Evolutionary conservation across 306 rosid species (phyloP).

Genomic region (Nissolia schottii): DNA sequence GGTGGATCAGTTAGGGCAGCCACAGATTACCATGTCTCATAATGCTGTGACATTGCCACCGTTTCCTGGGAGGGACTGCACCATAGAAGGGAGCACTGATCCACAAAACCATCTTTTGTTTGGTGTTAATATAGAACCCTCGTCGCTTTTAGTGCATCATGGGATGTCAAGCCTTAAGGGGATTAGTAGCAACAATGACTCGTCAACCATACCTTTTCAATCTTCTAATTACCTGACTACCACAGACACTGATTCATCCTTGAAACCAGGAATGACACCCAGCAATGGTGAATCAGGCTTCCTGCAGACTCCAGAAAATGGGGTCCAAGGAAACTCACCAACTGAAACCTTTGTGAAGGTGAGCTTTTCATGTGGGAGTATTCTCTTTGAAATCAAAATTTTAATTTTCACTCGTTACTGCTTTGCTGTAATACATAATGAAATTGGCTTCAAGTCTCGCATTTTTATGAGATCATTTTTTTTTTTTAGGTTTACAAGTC

Average conservation of each 20-base stretch:
- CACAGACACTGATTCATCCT: conserved; percentile 55
- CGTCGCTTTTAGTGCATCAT: conserved; percentile 71
- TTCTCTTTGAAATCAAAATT: background rate
- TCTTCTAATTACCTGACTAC: conserved; percentile 65
- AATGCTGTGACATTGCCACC: conserved; percentile 73
- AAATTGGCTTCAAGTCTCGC: background rate
- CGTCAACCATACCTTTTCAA: conserved; percentile 55
- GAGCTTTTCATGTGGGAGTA: conserved; percentile 2
- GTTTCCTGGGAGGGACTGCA: conserved; percentile 90
- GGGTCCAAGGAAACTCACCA: conserved; percentile 55
- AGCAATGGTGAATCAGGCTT: conserved; percentile 66
- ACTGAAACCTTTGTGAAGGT: conserved; percentile 89
- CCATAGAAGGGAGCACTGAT: conserved; percentile 68
- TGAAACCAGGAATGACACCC: conserved; percentile 57
- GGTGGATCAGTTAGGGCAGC: conserved; percentile 63
- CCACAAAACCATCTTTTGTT: conserved; percentile 84
- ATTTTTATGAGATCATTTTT: background rate
- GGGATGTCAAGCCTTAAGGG: conserved; percentile 74
- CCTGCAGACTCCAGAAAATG: conserved; percentile 66
- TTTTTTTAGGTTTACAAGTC: conserved; percentile 36
- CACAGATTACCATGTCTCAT: conserved; percentile 50
- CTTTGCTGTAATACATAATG: background rate
- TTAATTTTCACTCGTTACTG: background rate
- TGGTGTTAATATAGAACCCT: conserved; percentile 85
- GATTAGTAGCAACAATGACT: conserved; percentile 45